Conservation (phyloP, 2,329 filamentous ascomycete species). For the Malbranchea zuffiana region DNA sequence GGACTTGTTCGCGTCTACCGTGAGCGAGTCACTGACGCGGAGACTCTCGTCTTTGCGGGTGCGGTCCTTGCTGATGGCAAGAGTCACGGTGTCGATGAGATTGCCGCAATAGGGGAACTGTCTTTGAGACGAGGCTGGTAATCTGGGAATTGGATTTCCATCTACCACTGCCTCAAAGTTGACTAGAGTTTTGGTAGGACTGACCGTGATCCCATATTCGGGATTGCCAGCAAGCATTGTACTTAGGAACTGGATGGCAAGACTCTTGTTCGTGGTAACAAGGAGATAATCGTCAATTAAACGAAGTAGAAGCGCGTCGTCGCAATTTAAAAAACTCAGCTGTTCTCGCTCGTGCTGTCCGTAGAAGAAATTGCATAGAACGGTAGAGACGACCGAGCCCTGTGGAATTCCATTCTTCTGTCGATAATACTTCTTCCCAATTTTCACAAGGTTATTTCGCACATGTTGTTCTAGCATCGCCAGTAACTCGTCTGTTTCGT, state of each 20-base stretch:
- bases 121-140: conserved; percentile 28
- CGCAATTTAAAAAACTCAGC: conserved; percentile 52
- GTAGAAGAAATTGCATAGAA: conserved; percentile 94
- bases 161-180: conserved; percentile 63
- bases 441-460: conserved; percentile 71
- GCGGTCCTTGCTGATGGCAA: conserved; percentile 63
- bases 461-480: conserved; percentile 68
- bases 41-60: conserved; percentile 37
- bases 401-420: conserved; percentile 88
- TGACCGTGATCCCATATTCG: conserved; percentile 70
- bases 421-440: conserved; percentile 78
- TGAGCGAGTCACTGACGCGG: conserved; percentile 60
- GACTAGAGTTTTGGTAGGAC: conserved; percentile 64
- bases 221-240: conserved; percentile 70
- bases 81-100: conserved; percentile 59
- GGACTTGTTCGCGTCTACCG: conserved; percentile 60
- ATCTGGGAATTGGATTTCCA: conserved; percentile 42
- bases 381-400: conserved; percentile 74
- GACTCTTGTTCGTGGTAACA: conserved; percentile 57
- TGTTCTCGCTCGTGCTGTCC: conserved; percentile 66
- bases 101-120: conserved; percentile 82
- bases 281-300: conserved; percentile 90
- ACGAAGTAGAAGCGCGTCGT: conserved; percentile 61
- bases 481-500: conserved; percentile 51
- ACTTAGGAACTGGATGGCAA: conserved; percentile 62